Evolutionary conservation across 345 rosid species (phyloP), one percentile per base, ranked within the genome.

Genomic region (Psidium guajava): DNA sequence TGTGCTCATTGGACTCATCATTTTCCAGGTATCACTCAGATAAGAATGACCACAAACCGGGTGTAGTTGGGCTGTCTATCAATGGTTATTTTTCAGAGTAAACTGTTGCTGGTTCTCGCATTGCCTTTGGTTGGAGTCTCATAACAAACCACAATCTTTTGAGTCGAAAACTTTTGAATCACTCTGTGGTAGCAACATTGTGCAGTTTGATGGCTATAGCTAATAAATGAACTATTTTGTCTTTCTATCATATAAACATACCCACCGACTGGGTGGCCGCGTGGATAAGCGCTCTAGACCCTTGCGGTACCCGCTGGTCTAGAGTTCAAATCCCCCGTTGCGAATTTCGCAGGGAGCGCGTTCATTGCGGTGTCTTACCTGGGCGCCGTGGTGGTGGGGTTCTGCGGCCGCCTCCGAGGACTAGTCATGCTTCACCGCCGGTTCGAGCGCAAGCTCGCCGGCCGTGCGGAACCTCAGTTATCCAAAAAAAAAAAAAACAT

Each of bases 1-100:
- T 52, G 97, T 96, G 42, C 94, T 95, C 86, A 95, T 95, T 81
- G 99, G 99, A 85, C 94, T 96, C 86, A 96, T 98, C 89, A 95
- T 96, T 86, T 98, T 95, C 90, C 99, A 98, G 99, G 99, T 98
- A 91, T 84, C 84, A 32, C 55, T 57, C 74, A 21, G 53, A 69
- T 69, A 69, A 69, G 47, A 69, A 36, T 69, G 42, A 28, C 75
- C 42, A 28, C 42, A 15, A 86, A 27, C 6, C 44, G 49, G 24
- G 32, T 50, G 59, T 16, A 36, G 42, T 16, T 50, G 40, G 27
- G 44, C 28, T 22, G 20, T 20, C 36, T 40, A 32, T 27, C 57
- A 56, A 56, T 83, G 73, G 12, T 58, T 49, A 40, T 56, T 11
- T 83, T 83, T 51, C 32, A n/a, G 49, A 55, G 6, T 73, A 59